phyloP scores from a whole-genome alignment of 345 rosid genomes.

The Kernera saxatilis region DNA sequence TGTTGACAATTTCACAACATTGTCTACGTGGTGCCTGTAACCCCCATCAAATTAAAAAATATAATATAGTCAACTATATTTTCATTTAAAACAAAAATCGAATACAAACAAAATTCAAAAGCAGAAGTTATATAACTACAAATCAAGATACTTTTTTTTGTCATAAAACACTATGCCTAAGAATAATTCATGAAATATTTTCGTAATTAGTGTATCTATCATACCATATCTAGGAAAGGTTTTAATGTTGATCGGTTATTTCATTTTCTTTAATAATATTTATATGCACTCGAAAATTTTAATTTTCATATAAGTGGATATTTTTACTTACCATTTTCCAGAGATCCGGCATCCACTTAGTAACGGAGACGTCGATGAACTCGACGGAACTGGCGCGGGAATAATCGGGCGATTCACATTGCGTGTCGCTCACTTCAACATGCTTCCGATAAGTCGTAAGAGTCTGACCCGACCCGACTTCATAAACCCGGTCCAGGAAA shows the following conservation, averaged over 20 bases:
- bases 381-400: constrained; percentile 34
- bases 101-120: neutral
- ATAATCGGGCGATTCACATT: constrained; percentile 38
- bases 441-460: constrained; percentile 50
- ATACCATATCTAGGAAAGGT: neutral
- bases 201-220: neutral
- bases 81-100: neutral
- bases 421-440: constrained; percentile 25
- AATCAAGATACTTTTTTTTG: neutral
- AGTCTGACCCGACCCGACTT: constrained; percentile 27
- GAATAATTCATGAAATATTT: neutral
- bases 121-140: neutral
- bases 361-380: constrained; percentile 39
- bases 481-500: constrained; percentile 51
- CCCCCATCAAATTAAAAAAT: neutral
- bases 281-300: neutral
- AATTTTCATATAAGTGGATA: neutral
- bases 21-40: constrained; percentile 65
- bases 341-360: constrained; percentile 36
- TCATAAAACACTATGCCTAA: too few relatives aligned
- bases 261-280: neutral
- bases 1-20: constrained; percentile 32
- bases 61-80: neutral
- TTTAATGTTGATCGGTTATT: neutral
- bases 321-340: constrained; percentile 58